Base-by-base conservation (phyloP, 257 asterid genomes). In the Forsythia suspensa region DNA sequence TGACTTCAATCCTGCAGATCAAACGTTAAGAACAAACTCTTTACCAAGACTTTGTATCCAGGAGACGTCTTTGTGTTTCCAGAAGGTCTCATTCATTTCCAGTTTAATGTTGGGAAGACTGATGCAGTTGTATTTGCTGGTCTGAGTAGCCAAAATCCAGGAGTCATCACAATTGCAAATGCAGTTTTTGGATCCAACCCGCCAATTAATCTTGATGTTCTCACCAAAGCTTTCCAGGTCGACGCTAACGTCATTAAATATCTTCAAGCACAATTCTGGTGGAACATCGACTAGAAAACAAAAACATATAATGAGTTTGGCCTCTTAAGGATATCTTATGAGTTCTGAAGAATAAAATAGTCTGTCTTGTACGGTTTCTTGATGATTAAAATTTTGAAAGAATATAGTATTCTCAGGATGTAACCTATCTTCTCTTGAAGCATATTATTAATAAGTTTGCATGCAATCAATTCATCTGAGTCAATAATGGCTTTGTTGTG, bases 31-130 rank as follows among this genome's bases (percentile, higher is more conserved):
- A 74, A 74, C 70, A 74, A 74, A 24, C 40, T 74, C 40, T 74
- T 57, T 39, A 39, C 78, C 55, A 74, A 74, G 78, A 61, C 36
- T n/a, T 59, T 74, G 29, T 16, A 74, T 13, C 71, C 71, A 0
- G 78, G 78, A 39, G 78, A 74, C 12, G 71, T 74, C 9, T 74
- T 74, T 2, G 70, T 74, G 20, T 74, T 74, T 41, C 71, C 78
- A 38, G 3, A 57, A 57, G 78, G 48, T n/a, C 68, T 59, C 29
- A 74, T 74, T 12, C 43, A 15, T 36, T 10, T 68, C 42, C 10
- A 36, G 18, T 11, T 68, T 12, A 15, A 51, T 16, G 8, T 15
- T 16, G 61, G 61, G 7, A 51, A 51, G 61, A 51, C 0, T 51
- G 16, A 16, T 15, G 61, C 61, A 4, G 0, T 51, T 51, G 61